phyloP scores from a whole-genome alignment of 2,329 filamentous ascomycete genomes.

The Fusarium multiceps region DNA sequence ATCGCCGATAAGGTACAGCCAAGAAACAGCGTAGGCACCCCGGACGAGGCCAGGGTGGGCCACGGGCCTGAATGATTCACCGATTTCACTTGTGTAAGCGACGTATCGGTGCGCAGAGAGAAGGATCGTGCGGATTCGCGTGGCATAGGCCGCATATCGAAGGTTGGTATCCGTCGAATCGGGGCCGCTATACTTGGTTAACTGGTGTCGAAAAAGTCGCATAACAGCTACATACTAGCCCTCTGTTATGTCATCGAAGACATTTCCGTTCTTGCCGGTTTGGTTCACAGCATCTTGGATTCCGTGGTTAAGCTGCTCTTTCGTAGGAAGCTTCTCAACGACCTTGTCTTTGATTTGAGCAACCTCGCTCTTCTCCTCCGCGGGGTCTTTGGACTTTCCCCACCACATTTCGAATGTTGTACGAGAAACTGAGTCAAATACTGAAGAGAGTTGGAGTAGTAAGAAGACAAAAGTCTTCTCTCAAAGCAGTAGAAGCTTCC shows the following conservation, averaged over 20 bases:
- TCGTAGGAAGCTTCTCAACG: conserved; percentile 60
- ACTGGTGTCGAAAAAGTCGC: conserved; percentile 8
- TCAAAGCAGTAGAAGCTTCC: conserved; percentile 22
- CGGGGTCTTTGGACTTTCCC: conserved; percentile 53
- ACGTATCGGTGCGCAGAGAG: conserved; percentile 94
- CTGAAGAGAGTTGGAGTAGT: conserved; percentile 5
- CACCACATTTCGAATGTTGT: conserved; percentile 54
- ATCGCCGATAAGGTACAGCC: conserved; percentile 92
- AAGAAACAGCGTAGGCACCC: conserved; percentile 88
- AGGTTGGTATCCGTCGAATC: conserved; percentile 87
- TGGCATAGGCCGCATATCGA: conserved; percentile 93
- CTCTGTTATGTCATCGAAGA: conserved; percentile 81
- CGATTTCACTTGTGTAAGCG: conserved; percentile 95
- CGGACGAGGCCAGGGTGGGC: conserved; percentile 86
- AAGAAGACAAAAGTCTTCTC: background rate
- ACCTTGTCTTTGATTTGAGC: conserved; percentile 49
- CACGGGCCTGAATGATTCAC: conserved; percentile 93
- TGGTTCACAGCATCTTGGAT: conserved; percentile 69
- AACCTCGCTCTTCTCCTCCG: conserved; percentile 44
- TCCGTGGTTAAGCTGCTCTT: conserved; percentile 64
- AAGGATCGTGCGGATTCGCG: conserved; percentile 86
- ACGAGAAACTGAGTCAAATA: background rate
- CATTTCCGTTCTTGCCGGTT: conserved; percentile 73
- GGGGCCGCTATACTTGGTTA: conserved; percentile 53
- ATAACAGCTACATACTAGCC: conserved; percentile 72